Evolutionary conservation across 176 grass and related monocot species (phyloP).

Genomic region (Tillandsia fasciculata): DNA sequence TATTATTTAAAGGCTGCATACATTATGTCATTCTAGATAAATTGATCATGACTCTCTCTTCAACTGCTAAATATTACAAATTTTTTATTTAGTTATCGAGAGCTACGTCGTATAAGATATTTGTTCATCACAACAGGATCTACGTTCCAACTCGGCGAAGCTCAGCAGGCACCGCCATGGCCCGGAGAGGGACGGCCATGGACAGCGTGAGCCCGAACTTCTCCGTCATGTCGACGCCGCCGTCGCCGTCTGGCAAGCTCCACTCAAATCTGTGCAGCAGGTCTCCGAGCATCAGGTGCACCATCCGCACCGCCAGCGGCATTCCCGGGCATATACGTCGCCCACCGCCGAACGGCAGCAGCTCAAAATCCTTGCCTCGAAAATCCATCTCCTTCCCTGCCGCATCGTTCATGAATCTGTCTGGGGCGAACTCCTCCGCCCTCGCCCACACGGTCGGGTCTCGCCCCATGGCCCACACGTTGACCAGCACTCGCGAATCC

Average conservation of each 20-base stretch:
- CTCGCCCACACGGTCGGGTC: conserved; percentile 17
- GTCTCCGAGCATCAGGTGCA: conserved; percentile 28
- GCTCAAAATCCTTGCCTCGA: conserved; percentile 9
- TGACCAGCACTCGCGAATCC: conserved; percentile 20
- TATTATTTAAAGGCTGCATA: too few relatives aligned
- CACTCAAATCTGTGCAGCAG: conserved; percentile 33
- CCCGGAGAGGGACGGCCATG: conserved; percentile 22
- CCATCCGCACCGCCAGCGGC: conserved; percentile 16
- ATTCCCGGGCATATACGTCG: conserved; percentile 23
- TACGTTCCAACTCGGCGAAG: too few relatives aligned
- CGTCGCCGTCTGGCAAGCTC: background rate
- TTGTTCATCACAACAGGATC: too few relatives aligned
- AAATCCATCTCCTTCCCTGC: background rate
- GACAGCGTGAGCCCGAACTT: conserved; percentile 21
- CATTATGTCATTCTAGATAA: too few relatives aligned
- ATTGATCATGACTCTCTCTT: too few relatives aligned
- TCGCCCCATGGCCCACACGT: conserved; percentile 34
- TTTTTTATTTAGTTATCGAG: too few relatives aligned
- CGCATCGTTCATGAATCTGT: conserved; percentile 27
- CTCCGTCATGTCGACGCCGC: conserved; percentile 22
- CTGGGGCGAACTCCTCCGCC: conserved; percentile 24
- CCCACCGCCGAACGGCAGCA: conserved; percentile 32
- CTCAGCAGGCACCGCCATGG: background rate
- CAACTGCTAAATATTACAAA: too few relatives aligned
- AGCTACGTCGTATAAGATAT: too few relatives aligned